Evolutionary conservation across 345 rosid genomes (phyloP), one percentile per base, ranked within the genome.

Genomic region (Pistacia integerrima): DNA sequence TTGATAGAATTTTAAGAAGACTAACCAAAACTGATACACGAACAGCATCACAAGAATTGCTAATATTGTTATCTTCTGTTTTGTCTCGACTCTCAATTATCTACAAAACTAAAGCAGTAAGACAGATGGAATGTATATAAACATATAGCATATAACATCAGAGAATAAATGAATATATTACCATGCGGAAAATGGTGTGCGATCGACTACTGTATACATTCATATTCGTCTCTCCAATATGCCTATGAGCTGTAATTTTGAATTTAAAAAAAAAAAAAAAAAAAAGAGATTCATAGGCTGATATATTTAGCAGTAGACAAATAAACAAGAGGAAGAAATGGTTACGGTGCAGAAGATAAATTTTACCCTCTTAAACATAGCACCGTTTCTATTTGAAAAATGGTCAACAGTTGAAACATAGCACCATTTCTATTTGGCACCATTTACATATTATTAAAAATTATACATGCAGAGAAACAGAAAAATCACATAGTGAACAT

Each of bases 161-260:
- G 54, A 64, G 62, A 51, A 25, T 44, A 38, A 65, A 63, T 60
- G 22, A 66, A 13, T 66, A 63, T 52, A 49, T 84, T 88, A 95
- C 99, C 99, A 95, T 95, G 78, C 99, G 91, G 75, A 95, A 95
- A 74, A 95, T 95, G 51, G 99, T 95, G 88, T 95, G 99, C 33
- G 99, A 95, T 82, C 98, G 83, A 74, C 99, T 95, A 73, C 99
- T 95, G 79, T 92, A 81, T 35, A 92, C 55, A 70, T 95, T 93
- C 98, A 95, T 95, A 78, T 95, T 93, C 51, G 99, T 95, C 90
- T 93, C 98, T 63, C 97, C 99, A 80, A 91, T 89, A 80, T 93
- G 99, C 80, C 99, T 87, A 79, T 95, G 97, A 79, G 96, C 99
- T 95, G 90, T 87, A 88, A 82, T 69, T 76, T 61, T 44, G 13